Evolutionary conservation across 2,329 filamentous ascomycete species (phyloP), one percentile per base, ranked within the genome.

Genomic region (Monilinia aucupariae): DNA sequence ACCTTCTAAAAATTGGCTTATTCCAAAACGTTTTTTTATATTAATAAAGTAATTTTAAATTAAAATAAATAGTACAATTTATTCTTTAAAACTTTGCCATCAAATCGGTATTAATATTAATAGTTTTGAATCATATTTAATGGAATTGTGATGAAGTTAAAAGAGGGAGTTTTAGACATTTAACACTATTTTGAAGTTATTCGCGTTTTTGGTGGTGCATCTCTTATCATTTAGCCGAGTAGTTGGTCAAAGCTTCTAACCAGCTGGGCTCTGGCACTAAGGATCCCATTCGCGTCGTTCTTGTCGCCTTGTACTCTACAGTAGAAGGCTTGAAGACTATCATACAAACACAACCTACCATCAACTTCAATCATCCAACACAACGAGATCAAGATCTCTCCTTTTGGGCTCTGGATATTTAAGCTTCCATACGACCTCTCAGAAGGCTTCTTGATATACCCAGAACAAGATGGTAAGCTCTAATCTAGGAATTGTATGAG

Each of bases 401-500:
- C 22, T 58, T 43, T 43, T 62, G 66, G n/a, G 5, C 17, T n/a
- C 51, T 13, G 2, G 12, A 55, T 30, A 37, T 25, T 27, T 17
- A 22, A 25, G 10, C 41, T 20, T n/a, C 43, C 51, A 37, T 59
- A 59, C 10, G 20, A 49, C 22, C 13, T 10, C 49, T 25, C n/a
- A 41, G n/a, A 34, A 54, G 41, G 32, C 47, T 64, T 48, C 54
- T 47, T 37, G 65, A 37, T 58, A 32, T 39, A 62, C 65, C 67
- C 63, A 43, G 51, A 62, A 59, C 65, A 70, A 68, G 52, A 74
- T 74, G 72, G 72, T 73, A 68, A 70, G 68, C 64, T 67, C 32
- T 32, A 66, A 30, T 64, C 58, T 37, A 62, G 58, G 37, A 48
- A 37, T 41, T 39, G 25, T 25, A 34, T 50, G 17, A 32, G 64